Evolutionary conservation across 2,329 filamentous ascomycete species (phyloP).

Genomic region (Grosmannia clavigera): DNA sequence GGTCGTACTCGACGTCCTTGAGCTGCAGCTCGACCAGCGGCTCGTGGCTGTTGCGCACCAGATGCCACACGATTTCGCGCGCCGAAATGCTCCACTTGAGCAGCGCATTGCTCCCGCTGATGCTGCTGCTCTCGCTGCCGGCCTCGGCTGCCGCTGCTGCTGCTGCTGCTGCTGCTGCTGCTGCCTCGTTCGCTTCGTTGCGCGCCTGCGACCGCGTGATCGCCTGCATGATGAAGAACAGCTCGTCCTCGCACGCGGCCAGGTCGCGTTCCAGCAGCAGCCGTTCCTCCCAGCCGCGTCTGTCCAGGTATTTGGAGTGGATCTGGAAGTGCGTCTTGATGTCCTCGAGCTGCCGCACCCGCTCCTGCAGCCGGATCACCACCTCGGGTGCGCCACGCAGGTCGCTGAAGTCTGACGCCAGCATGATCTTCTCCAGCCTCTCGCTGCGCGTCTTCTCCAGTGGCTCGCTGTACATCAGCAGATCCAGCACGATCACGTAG

Average conservation of each 20-base stretch:
- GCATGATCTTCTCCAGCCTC: constrained; percentile 94
- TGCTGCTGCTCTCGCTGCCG: background rate
- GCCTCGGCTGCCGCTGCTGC: background rate
- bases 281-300: constrained; percentile 82
- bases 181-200: constrained; percentile 43
- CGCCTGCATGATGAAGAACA: constrained; percentile 99
- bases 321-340: constrained; percentile 96
- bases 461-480: constrained; percentile 92
- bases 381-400: constrained; percentile 85
- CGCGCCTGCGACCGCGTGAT: constrained; percentile 94
- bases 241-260: constrained; percentile 80
- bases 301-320: constrained; percentile 75
- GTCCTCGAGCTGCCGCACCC: constrained; percentile 86
- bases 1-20: constrained; percentile 80
- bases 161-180: background rate
- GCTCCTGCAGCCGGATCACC: constrained; percentile 80
- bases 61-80: constrained; percentile 92
- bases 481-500: constrained; percentile 94
- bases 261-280: constrained; percentile 82
- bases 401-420: constrained; percentile 97
- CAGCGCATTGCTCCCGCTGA: constrained; percentile 39
- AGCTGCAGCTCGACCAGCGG: constrained; percentile 89
- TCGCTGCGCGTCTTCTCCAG: constrained; percentile 95
- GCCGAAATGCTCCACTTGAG: constrained; percentile 90
- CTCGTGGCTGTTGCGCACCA: constrained; percentile 76